Percentiles rank a stretch among this genome's conserved stretches.
phyloP scores from a whole-genome alignment of 148 eudicot genomes.

The Rhododendron simsii region DNA sequence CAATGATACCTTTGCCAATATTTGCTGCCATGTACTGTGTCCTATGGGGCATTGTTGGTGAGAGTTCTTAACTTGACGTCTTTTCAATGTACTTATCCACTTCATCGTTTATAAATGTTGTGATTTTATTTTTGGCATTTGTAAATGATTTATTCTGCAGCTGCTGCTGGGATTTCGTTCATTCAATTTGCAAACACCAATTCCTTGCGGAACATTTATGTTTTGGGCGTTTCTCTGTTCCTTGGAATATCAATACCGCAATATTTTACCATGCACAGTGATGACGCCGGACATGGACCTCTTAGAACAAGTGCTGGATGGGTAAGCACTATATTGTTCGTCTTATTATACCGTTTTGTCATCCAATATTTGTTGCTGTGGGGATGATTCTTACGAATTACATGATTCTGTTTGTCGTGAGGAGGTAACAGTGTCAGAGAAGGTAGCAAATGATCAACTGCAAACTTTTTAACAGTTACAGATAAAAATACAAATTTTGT shows the following conservation, averaged over 20 bases:
- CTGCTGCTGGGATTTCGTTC: constrained; percentile 77
- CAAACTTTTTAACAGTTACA: not conserved
- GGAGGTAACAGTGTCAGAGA: not conserved
- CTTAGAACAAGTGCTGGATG: constrained; percentile 73
- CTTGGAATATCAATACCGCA: constrained; percentile 91
- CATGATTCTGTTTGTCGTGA: not conserved
- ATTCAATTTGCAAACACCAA: constrained; percentile 78
- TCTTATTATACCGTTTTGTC: not conserved
- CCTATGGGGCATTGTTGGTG: constrained; percentile 85
- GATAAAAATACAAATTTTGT: not conserved
- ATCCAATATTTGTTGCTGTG: not conserved
- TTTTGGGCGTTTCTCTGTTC: constrained; percentile 76
- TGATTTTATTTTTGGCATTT: not conserved
- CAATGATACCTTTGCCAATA: constrained; percentile 85
- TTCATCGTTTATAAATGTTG: not conserved
- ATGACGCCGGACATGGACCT: constrained; percentile 54
- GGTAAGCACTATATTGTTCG: constrained; percentile 38
- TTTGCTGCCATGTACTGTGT: constrained; percentile 90
- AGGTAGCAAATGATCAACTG: not conserved
- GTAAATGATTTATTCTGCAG: constrained; percentile 32
- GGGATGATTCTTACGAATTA: not conserved
- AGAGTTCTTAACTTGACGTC: constrained; percentile 18
- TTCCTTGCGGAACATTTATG: constrained; percentile 81
- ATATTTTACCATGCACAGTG: constrained; percentile 64
- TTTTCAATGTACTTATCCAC: not conserved